Evolutionary conservation across 805 yeast species (phyloP).

Genomic region (Komagataella pastoris): DNA sequence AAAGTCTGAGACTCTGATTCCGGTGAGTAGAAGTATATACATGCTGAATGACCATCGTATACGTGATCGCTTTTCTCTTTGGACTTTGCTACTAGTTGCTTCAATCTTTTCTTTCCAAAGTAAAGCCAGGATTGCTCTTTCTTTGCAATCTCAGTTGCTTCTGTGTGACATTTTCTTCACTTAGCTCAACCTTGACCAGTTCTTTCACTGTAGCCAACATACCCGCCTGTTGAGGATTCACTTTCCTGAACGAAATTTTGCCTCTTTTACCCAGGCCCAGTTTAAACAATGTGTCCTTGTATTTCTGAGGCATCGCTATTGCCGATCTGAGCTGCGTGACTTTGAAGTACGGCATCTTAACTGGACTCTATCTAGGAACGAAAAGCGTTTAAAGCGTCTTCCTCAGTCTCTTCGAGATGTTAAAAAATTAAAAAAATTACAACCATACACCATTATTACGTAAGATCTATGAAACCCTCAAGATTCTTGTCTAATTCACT

Average conservation of each 20-base stretch:
- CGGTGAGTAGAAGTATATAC: not conserved
- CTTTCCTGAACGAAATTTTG: conserved; percentile 56
- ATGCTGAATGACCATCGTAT: not conserved
- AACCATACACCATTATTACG: not conserved
- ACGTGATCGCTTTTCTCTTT: not conserved
- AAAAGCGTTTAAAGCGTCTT: not conserved
- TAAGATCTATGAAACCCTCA: not conserved
- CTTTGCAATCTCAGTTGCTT: conserved; percentile 39
- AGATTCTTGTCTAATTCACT: not conserved
- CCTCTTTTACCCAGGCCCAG: conserved; percentile 72
- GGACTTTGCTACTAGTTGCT: not conserved
- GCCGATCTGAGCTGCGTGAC: conserved; percentile 71
- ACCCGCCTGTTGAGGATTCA: conserved; percentile 75
- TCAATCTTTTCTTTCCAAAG: conserved; percentile 21
- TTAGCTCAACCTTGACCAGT: conserved; percentile 68
- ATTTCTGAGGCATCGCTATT: conserved; percentile 68
- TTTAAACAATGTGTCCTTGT: conserved; percentile 49
- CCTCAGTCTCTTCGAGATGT: not conserved
- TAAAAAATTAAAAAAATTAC: not conserved
- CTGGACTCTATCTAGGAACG: not conserved
- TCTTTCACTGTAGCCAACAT: conserved; percentile 75
- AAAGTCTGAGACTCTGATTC: not conserved
- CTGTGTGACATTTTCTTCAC: conserved; percentile 36
- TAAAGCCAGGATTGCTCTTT: conserved; percentile 55
- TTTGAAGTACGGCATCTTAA: conserved; percentile 24